Conservation (phyloP, 257 asterid species). For the Mitragyna speciosa region DNA sequence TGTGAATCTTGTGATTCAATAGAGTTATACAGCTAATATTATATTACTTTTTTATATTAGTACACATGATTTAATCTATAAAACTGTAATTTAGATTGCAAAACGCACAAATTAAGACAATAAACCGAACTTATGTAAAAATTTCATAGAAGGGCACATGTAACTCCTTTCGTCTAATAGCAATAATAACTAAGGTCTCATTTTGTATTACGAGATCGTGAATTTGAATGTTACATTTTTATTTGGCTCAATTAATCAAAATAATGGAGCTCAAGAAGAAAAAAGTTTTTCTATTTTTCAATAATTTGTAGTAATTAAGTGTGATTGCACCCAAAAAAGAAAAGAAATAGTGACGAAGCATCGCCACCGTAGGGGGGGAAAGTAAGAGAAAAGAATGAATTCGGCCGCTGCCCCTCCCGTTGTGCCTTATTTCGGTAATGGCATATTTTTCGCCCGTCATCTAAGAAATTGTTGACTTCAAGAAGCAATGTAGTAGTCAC, state of each 20-base stretch:
- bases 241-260: not conserved
- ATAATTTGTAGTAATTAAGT: not conserved
- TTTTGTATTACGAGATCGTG: not conserved
- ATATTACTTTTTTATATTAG: too few relatives aligned
- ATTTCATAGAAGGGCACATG: too few relatives aligned
- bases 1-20: too few relatives aligned
- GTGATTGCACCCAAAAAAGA: not conserved
- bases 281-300: too few relatives aligned
- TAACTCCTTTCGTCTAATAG: too few relatives aligned
- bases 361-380: not conserved
- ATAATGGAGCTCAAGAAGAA: not conserved
- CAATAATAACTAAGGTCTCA: conserved; percentile 2
- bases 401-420: conserved; percentile 1
- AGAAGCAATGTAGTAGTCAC: not conserved
- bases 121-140: too few relatives aligned
- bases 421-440: not conserved
- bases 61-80: too few relatives aligned
- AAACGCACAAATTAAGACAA: too few relatives aligned
- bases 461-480: not conserved
- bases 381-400: not conserved
- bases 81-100: too few relatives aligned
- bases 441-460: conserved; percentile 16
- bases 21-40: too few relatives aligned
- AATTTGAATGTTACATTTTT: not conserved
- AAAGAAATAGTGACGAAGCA: not conserved